Percentiles rank a stretch among this genome's conserved stretches.
Conservation (phyloP, 1,139 yeast genomes). For the Wickerhamiella pararugosa region DNA sequence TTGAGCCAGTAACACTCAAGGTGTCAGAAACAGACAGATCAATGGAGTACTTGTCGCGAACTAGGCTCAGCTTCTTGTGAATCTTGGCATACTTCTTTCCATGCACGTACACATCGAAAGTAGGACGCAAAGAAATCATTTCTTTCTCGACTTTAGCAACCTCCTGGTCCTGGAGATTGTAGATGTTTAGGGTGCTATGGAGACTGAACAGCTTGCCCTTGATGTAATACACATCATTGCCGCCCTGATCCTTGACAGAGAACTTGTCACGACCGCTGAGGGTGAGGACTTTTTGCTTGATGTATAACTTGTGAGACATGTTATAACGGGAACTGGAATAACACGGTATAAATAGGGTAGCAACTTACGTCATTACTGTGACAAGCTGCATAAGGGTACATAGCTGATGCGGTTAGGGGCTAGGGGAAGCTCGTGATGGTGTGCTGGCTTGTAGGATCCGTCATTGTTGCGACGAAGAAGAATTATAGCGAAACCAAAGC, state of each 20-base stretch:
- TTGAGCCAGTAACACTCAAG: conserved; percentile 2
- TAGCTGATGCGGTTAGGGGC: no score
- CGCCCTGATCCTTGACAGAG: conserved; percentile 4
- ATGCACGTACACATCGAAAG: neutral
- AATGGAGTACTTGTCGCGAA: conserved; percentile 4
- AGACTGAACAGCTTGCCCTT: conserved; percentile 4
- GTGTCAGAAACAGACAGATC: neutral
- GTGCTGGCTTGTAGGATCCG: no score
- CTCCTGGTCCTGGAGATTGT: neutral
- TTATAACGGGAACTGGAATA: no score
- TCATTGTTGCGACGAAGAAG: no score
- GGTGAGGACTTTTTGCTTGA: conserved; percentile 5
- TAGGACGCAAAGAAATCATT: conserved; percentile 1
- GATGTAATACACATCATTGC: conserved; percentile 3
- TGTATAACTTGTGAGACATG: conserved; percentile 4
- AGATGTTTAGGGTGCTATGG: conserved; percentile 2
- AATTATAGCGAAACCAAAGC: no score
- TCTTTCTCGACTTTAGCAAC: conserved; percentile 3
- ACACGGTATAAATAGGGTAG: no score
- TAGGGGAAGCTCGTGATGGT: no score
- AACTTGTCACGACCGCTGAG: conserved; percentile 2
- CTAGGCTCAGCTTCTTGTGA: conserved; percentile 3
- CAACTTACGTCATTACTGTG: no score
- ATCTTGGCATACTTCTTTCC: conserved; percentile 6
- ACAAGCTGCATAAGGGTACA: no score